These are phyloP conservation scores for Candida ipomoeae DNA, from an alignment of 805 yeast species.

Conservation along the genomic window DNA sequence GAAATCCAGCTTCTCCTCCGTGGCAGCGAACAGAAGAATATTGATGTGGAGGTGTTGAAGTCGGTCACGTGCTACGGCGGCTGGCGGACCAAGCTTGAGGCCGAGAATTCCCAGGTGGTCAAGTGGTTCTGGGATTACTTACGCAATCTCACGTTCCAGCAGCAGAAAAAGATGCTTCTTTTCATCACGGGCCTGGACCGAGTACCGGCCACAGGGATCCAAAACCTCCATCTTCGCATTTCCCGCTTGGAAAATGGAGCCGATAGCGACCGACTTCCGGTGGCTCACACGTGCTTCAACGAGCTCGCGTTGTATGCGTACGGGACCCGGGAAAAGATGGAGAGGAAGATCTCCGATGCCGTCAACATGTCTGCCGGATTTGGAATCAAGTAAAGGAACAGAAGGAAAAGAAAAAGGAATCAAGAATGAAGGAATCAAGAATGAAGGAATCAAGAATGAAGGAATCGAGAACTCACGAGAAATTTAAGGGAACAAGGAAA, in stretches of 20 bases:
- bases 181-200: slow-evolving; percentile 91
- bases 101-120: slow-evolving; percentile 41
- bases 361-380: slow-evolving; percentile 82
- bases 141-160: slow-evolving; percentile 35
- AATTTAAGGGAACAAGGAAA: too few relatives aligned
- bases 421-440: not conserved
- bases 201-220: slow-evolving; percentile 88
- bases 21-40: slow-evolving; percentile 63
- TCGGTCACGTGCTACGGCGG: slow-evolving; percentile 73
- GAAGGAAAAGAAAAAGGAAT: not conserved
- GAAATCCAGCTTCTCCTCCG: slow-evolving; percentile 77
- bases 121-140: slow-evolving; percentile 88
- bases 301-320: slow-evolving; percentile 78
- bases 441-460: not conserved
- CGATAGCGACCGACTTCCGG: slow-evolving; percentile 56
- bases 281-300: slow-evolving; percentile 93
- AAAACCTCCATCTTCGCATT: slow-evolving; percentile 69
- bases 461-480: too few relatives aligned
- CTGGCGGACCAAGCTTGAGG: slow-evolving; percentile 43
- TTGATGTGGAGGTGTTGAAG: slow-evolving; percentile 63
- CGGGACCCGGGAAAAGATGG: slow-evolving; percentile 48
- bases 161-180: slow-evolving; percentile 60
- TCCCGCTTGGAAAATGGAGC: slow-evolving; percentile 37
- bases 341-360: slow-evolving; percentile 59
- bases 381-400: slow-evolving; percentile 52